Evolutionary conservation across 106 monocot species (phyloP), one percentile per base, ranked within the genome.

Genomic region (Xerophyta viscosa): DNA sequence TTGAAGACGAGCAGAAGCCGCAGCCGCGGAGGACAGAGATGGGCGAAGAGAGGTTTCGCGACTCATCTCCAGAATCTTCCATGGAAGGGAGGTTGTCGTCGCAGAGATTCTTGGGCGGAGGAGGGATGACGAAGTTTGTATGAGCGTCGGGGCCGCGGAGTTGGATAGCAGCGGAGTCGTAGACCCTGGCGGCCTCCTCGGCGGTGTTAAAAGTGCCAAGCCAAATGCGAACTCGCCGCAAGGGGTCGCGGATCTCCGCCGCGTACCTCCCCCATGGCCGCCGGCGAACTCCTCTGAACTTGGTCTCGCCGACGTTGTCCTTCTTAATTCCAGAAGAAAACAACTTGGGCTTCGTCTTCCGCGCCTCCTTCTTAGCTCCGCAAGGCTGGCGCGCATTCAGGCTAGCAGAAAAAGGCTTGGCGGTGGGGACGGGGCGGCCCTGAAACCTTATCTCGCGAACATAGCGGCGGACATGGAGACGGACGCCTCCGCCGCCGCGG

Each of bases 221-320:
- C 82, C 82, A 82, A 6, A 84, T 60, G 0, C 84, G 67, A n/a
- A 75, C 67, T 0, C 75, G 59, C 3, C 75, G 50, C 33, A 69
- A 48, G 11, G 68, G 84, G 58, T 84, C 84, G 10, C 84, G 74
- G 17, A 84, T 84, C 78, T 84, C 83, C 41, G 83, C 83, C 28
- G 83, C 83, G 63, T 66, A 78, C 53, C 74, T 71, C 20, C 83
- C 78, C 83, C 78, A 79, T 25, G 78, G 79, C 52, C 84, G 75
- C 64, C 71, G 58, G 3, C 84, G 67, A 20, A 78, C 78, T 8
- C 83, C 84, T 4, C 78, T 70, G 65, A 79, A 79, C 75, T 63
- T 67, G 24, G 28, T 62, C 7, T 23, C 52, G 20, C 39, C 39
- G n/a, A n/a, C n/a, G 6, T 39, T 39, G 39, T 39, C 39, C 6